A percentile compares a stretch with the other conserved stretches of the same genome.
phyloP scores from a whole-genome alignment of 2,329 filamentous ascomycete genomes.

The Arthroderma uncinatum region DNA sequence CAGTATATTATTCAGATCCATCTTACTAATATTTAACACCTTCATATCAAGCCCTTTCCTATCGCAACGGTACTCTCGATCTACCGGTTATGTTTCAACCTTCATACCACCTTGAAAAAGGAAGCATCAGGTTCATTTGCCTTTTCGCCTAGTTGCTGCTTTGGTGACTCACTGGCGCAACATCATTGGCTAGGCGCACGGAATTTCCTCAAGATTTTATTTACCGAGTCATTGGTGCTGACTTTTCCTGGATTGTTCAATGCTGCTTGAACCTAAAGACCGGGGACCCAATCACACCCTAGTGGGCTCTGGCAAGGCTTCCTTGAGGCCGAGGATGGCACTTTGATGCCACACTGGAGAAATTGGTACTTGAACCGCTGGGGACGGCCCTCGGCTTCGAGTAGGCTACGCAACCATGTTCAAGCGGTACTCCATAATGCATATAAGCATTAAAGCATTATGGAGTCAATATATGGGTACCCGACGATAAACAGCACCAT shows the following conservation, averaged over 20 bases:
- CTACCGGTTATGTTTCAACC: background rate
- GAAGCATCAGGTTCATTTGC: background rate
- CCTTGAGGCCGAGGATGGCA: background rate
- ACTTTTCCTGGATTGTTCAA: background rate
- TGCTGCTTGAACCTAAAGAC: background rate
- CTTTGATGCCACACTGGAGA: too few relatives aligned
- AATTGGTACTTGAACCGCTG: background rate
- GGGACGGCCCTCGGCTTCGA: background rate
- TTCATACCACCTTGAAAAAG: background rate
- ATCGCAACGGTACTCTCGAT: background rate
- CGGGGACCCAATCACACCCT: background rate
- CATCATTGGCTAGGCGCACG: background rate
- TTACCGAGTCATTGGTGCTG: background rate
- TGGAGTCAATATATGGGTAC: background rate
- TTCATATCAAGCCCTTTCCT: background rate
- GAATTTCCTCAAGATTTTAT: background rate
- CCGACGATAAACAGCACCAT: background rate
- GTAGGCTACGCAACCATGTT: background rate
- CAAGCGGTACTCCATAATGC: background rate
- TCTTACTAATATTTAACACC: background rate
- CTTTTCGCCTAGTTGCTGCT: background rate
- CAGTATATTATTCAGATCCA: background rate
- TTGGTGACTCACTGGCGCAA: background rate
- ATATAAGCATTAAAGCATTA: background rate
- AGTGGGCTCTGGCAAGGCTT: background rate